A percentile compares a stretch with the other conserved stretches of the same genome.
Evolutionary conservation across 352 stramenopile genomes (phyloP).

Genomic region (Blastocystis sp.): DNA sequence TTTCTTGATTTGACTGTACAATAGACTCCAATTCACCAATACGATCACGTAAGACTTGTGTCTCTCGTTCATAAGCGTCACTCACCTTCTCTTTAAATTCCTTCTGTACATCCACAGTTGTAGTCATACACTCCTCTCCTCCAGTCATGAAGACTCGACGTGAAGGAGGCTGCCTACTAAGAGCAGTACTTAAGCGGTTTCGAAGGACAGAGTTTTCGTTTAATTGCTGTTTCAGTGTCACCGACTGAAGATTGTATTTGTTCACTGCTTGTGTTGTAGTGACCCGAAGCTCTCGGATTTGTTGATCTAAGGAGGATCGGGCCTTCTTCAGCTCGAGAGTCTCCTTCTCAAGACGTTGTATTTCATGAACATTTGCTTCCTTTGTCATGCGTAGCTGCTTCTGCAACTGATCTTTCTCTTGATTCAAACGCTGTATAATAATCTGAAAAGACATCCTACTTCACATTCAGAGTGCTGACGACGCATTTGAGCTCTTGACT

Average conservation of each 20-base stretch:
- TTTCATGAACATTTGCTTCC: not conserved
- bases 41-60: not conserved
- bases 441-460: not conserved
- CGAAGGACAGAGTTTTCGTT: conserved; percentile 42
- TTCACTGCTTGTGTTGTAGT: conserved; percentile 27
- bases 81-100: conserved; percentile 14
- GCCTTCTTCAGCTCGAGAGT: not conserved
- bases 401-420: conserved; percentile 34
- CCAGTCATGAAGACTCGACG: conserved; percentile 32
- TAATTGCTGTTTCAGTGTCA: conserved; percentile 47
- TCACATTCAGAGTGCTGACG: conserved; percentile 12
- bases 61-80: not conserved
- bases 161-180: not conserved
- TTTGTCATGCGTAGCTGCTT: not conserved
- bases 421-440: not conserved
- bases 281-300: not conserved
- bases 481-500: conserved; percentile 25
- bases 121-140: not conserved
- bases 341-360: not conserved
- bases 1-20: not conserved
- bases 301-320: not conserved
- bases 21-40: conserved; percentile 26
- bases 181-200: not conserved
- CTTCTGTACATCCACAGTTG: not conserved
- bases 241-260: conserved; percentile 41